Evolutionary conservation across 129 eudicot species (phyloP).

Genomic region (Tanacetum coccineum): DNA sequence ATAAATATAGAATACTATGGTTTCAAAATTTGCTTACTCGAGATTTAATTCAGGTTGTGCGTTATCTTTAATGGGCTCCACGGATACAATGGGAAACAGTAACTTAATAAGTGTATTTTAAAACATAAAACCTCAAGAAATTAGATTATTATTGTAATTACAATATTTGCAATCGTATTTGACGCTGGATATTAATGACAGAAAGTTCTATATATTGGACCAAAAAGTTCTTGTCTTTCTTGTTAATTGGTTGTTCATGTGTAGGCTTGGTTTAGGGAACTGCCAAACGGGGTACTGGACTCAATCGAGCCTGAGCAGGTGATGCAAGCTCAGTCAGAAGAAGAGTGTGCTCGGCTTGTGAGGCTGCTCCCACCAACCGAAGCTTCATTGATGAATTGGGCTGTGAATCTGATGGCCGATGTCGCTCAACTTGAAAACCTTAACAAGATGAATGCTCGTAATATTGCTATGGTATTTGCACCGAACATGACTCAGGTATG

Average conservation of each 20-base stretch:
- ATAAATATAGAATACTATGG: no score
- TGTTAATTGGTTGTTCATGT: conserved; percentile 11
- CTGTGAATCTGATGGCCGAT: conserved; percentile 91
- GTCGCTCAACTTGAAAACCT: conserved; percentile 73
- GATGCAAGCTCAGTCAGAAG: conserved; percentile 91
- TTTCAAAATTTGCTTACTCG: no score
- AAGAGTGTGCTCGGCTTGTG: conserved; percentile 66
- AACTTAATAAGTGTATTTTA: no score
- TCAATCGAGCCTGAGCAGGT: conserved; percentile 73
- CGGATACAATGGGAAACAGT: no score
- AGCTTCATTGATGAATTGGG: conserved; percentile 91
- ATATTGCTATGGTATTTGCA: conserved; percentile 93
- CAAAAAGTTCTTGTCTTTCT: background rate
- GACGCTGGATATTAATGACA: no score
- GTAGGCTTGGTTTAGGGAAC: conserved; percentile 98
- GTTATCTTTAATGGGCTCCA: no score
- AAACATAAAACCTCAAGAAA: background rate
- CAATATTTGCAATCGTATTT: no score
- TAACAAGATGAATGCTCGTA: conserved; percentile 95
- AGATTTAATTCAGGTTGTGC: no score
- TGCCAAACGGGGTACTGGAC: conserved; percentile 84
- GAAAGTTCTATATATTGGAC: no score
- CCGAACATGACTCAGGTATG: conserved; percentile 98
- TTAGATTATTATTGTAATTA: background rate
- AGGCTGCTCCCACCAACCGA: conserved; percentile 80